Conservation (phyloP, 2,329 filamentous ascomycete species). For the Fonsecaea nubica region DNA sequence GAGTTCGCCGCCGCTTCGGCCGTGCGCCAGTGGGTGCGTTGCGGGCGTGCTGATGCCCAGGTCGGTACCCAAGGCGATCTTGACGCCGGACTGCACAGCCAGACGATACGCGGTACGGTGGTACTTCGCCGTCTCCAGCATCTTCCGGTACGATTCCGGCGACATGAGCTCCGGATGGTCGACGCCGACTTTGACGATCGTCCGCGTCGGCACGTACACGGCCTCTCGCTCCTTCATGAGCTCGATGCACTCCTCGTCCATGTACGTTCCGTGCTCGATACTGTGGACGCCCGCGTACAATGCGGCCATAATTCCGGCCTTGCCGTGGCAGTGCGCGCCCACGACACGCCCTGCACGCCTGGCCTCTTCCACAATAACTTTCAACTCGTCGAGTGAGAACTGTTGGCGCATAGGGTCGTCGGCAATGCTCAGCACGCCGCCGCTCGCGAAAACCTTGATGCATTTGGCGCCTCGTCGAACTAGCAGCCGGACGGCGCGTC, state of each 20-base stretch:
- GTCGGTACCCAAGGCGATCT: constrained; percentile 59
- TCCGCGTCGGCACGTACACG: constrained; percentile 54
- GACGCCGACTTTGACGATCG: constrained; percentile 51
- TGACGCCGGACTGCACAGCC: constrained; percentile 54
- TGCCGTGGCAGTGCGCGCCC: constrained; percentile 56
- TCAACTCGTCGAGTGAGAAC: constrained; percentile 54
- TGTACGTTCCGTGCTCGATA: constrained; percentile 58
- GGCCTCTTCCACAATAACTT: constrained; percentile 55
- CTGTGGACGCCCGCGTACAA: constrained; percentile 54
- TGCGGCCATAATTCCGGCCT: constrained; percentile 56
- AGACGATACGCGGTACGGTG: constrained; percentile 50
- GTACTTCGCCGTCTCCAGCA: constrained; percentile 47
- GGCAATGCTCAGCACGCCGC: constrained; percentile 53
- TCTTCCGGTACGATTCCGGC: constrained; percentile 48
- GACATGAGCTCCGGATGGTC: constrained; percentile 45
- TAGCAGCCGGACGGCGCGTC: constrained; percentile 51
- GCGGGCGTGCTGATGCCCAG: constrained; percentile 49
- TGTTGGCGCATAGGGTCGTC: constrained; percentile 55
- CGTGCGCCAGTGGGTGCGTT: constrained; percentile 45
- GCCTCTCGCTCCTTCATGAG: constrained; percentile 56
- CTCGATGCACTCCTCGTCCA: constrained; percentile 55
- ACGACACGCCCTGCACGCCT: constrained; percentile 49
- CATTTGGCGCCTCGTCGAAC: constrained; percentile 56
- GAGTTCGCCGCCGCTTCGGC: constrained; percentile 56
- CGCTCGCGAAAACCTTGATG: constrained; percentile 57